Base-by-base conservation (phyloP, 2,329 filamentous ascomycete genomes). In the Monascus ruber region DNA sequence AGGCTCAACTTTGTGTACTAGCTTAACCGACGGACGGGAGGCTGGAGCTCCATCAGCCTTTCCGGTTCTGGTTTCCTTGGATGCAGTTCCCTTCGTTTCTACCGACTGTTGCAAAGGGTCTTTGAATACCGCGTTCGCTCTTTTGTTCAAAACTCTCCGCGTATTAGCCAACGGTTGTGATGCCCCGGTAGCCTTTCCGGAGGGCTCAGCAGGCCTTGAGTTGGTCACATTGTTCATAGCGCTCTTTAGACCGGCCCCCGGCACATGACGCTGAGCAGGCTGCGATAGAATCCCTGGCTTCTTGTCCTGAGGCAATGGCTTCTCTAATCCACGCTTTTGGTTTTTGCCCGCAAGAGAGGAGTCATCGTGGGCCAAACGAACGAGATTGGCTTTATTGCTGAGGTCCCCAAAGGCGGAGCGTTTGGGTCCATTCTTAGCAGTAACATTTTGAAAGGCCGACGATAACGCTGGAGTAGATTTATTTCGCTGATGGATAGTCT, bases 391-490 rank as follows among this genome's bases (percentile, higher is more conserved):
- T 32, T 70, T 79, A 55, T 88, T 89, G 69, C 83, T 91, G 45
- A 91, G 74, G 58, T 94, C 87, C 36, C 77, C 83, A 62, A 93
- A 87, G 8, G 79, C 85, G 45, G 80, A 79, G 49, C 87, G 79
- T 68, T 88, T 91, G 40, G 79, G 71, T 41, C 76, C 71, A 39
- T 72, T 72, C 61, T 81, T 85, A 47, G 80, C 63, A 31, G 69
- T 71, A 42, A 67, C 71, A 36, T 69, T 71, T 45, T 72, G 67
- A 44, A 72, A 58, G 43, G 75, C 54, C 49, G 56, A 68, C 52
- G 65, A 84, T 49, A 72, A 74, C 63, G 64, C 81, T 62, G 61
- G 78, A 28, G 73, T 79, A 6, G 87, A 93, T 64, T 94, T 94
- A 66, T 86, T 81, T 46, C 83, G 81, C 52, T 86, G 80, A 52